Conservation (phyloP, 495 filamentous ascomycete genomes). For the Wilcoxina mikolae region DNA sequence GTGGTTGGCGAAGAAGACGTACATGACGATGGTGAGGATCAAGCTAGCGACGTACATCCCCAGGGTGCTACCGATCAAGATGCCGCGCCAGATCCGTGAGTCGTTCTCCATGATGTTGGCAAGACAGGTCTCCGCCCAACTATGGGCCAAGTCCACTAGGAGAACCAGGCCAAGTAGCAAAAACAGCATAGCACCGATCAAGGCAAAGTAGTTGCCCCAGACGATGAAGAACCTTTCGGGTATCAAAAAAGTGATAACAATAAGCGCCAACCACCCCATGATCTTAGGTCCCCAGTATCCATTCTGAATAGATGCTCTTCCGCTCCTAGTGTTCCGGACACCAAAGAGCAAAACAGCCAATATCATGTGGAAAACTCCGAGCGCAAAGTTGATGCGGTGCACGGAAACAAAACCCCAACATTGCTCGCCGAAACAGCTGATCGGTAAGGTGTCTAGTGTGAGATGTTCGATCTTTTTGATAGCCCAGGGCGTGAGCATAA, state of each 20-base stretch:
- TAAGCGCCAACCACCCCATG: slow-evolving; percentile 68
- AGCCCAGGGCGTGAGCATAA: slow-evolving; percentile 98
- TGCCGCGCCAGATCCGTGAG: slow-evolving; percentile 63
- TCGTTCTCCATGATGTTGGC: slow-evolving; percentile 83
- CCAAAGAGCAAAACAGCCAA: slow-evolving; percentile 73
- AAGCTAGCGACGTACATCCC: slow-evolving; percentile 84
- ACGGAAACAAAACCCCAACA: slow-evolving; percentile 95
- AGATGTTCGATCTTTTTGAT: slow-evolving; percentile 85
- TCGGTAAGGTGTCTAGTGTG: slow-evolving; percentile 87
- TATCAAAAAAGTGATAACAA: slow-evolving; percentile 88
- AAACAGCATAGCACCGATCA: slow-evolving; percentile 83
- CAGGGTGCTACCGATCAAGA: slow-evolving; percentile 82
- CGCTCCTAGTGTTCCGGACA: slow-evolving; percentile 72
- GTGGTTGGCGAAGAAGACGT: slow-evolving; percentile 77
- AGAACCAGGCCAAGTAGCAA: slow-evolving; percentile 82
- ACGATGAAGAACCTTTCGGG: slow-evolving; percentile 89
- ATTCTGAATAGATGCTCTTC: slow-evolving; percentile 80
- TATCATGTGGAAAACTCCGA: slow-evolving; percentile 82
- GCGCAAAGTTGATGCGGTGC: slow-evolving; percentile 91
- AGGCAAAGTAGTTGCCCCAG: slow-evolving; percentile 88
- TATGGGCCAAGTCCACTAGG: slow-evolving; percentile 86
- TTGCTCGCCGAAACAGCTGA: slow-evolving; percentile 75
- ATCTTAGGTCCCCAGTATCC: slow-evolving; percentile 52
- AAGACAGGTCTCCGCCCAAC: slow-evolving; percentile 94
- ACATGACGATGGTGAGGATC: slow-evolving; percentile 91